phyloP scores from a whole-genome alignment of 1,139 yeast species.

The Yamadazyma taylorii region DNA sequence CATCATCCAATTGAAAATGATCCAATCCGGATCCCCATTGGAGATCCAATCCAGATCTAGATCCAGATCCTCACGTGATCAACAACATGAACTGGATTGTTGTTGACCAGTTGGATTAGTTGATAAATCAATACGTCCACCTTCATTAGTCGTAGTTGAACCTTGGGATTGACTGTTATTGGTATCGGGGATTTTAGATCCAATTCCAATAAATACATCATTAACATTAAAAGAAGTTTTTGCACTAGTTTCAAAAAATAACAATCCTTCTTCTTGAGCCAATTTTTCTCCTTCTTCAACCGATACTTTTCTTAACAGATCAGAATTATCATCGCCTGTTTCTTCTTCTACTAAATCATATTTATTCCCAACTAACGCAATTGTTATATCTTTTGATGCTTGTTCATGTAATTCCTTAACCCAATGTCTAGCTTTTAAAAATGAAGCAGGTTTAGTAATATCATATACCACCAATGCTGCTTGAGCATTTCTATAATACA shows the following conservation, averaged over 20 bases:
- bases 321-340: slow-evolving; percentile 19
- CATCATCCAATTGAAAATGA: too few relatives aligned
- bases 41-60: too few relatives aligned
- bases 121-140: slow-evolving; percentile 29
- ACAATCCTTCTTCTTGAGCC: slow-evolving; percentile 68
- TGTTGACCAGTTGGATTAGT: slow-evolving; percentile 10
- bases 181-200: slow-evolving; percentile 69
- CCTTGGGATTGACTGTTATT: slow-evolving; percentile 4
- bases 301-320: slow-evolving; percentile 69
- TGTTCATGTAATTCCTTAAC: slow-evolving; percentile 95
- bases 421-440: slow-evolving; percentile 99
- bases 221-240: slow-evolving; percentile 83
- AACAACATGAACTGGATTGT: slow-evolving; percentile 11
- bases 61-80: not conserved
- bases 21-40: too few relatives aligned
- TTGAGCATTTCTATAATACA: slow-evolving; percentile 98
- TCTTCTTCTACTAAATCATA: slow-evolving; percentile 60
- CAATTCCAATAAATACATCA: slow-evolving; percentile 80
- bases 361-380: slow-evolving; percentile 94
- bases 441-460: slow-evolving; percentile 94
- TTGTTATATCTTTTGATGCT: slow-evolving; percentile 85
- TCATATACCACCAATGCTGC: slow-evolving; percentile 97
- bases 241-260: slow-evolving; percentile 93
- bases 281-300: slow-evolving; percentile 81
- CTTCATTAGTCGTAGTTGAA: slow-evolving; percentile 13